Base-by-base conservation (phyloP, 2,329 filamentous ascomycete genomes). In the Ramularia endophylla region DNA sequence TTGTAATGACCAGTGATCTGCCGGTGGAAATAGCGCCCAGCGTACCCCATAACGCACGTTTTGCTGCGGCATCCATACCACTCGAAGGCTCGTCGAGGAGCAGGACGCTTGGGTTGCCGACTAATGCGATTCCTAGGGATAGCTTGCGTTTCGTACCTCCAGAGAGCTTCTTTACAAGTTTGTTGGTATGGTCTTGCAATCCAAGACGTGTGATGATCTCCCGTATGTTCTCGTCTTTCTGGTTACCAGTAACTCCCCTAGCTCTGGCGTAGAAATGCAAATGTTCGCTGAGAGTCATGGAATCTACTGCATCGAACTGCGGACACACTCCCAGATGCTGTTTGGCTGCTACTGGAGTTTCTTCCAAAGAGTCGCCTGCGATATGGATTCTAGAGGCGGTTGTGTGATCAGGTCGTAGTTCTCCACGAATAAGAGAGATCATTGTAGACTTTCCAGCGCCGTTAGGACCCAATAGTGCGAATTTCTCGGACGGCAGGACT, bases 91-190 rank as follows among this genome's bases (percentile, higher is more conserved):
- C 88, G 57, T 95, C 88, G 2, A 95, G 80, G 0, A 95, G 71
- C 1, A 95, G 69, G 0, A 94, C 87, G 0, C 80, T 78, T 0
- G 88, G 88, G 55, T 94, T 94, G 4, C 87, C 88, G 77, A 94
- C 92, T 2, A 95, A 69, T 0, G 88, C 88, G 43, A 95, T 94
- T 3, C 83, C 88, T 0, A 95, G 74, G 9, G 80, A 85, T 1
- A 95, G 69, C 63, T 95, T 95, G 15, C 88, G 75, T 67, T 92
- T 90, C 65, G 94, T 95, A 19, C 89, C 88, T 5, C 88, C 88
- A 0, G 84, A 89, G 0, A 95, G 74, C 28, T 83, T 83, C 45
- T 77, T 74, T 0, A 85, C 87, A 72, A 88, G 85, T 22, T 87
- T 78, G 8, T 78, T 71, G 1, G 74, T 68, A 63, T 87, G 94